Evolutionary conservation across 2,329 filamentous ascomycete species (phyloP).

Genomic region (Pezicula radicicola): DNA sequence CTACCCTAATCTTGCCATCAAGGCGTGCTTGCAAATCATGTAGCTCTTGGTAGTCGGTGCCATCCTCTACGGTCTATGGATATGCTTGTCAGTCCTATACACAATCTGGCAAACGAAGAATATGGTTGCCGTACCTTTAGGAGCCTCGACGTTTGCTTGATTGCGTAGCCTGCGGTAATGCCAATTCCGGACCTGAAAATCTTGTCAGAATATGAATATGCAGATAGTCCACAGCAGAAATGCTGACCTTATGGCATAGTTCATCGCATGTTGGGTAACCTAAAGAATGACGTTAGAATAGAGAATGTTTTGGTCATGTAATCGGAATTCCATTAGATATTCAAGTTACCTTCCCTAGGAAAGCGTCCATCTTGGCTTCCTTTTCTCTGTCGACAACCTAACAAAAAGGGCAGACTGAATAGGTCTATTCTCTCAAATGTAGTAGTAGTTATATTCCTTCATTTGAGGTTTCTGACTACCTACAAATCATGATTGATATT

Average conservation of each 20-base stretch:
- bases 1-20: conserved; percentile 79
- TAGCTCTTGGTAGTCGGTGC: conserved; percentile 65
- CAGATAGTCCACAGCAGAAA: not conserved
- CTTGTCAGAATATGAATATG: not conserved
- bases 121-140: conserved; percentile 51
- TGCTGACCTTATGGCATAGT: conserved; percentile 73
- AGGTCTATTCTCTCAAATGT: too few species aligned
- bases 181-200: conserved; percentile 67
- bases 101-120: not conserved
- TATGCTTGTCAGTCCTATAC: conserved; percentile 4
- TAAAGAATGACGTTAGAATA: conserved; percentile 30
- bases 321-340: not conserved
- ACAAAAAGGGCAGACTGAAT: too few species aligned
- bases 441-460: too few species aligned
- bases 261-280: conserved; percentile 63
- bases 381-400: too few species aligned
- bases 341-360: conserved; percentile 53
- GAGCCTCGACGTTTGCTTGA: conserved; percentile 75
- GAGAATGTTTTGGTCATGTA: conserved; percentile 2
- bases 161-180: conserved; percentile 81
- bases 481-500: too few species aligned
- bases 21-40: conserved; percentile 68
- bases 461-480: too few species aligned
- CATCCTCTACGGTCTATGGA: conserved; percentile 63
- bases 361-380: conserved; percentile 30